Conservation (phyloP, 129 eudicot species). For the Artemisia annua region DNA sequence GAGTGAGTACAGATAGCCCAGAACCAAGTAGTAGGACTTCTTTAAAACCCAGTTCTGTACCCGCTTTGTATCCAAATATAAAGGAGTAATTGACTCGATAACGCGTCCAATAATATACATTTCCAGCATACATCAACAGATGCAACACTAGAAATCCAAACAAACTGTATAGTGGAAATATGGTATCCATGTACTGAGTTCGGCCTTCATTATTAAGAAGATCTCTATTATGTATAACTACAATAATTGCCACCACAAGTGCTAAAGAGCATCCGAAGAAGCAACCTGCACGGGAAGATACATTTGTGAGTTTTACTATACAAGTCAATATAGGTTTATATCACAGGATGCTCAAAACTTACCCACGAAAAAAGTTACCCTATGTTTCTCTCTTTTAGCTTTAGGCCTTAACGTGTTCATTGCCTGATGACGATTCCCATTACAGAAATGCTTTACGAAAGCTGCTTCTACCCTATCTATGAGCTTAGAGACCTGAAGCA, state of each 20-base stretch:
- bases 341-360: constrained; percentile 17
- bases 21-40: constrained; percentile 63
- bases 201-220: constrained; percentile 45
- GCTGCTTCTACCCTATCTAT: constrained; percentile 59
- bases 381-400: constrained; percentile 50
- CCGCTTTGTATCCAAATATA: constrained; percentile 50
- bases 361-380: constrained; percentile 52
- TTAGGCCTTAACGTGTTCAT: constrained; percentile 50
- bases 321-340: background rate
- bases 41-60: constrained; percentile 55
- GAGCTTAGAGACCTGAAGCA: constrained; percentile 43
- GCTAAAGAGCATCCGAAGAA: constrained; percentile 70
- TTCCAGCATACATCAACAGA: constrained; percentile 42
- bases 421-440: constrained; percentile 55
- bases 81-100: constrained; percentile 51
- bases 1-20: constrained; percentile 56
- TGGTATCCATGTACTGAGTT: constrained; percentile 53
- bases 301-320: background rate
- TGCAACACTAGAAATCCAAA: constrained; percentile 52
- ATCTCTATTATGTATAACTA: constrained; percentile 37
- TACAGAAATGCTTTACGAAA: constrained; percentile 56
- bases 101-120: constrained; percentile 44
- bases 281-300: constrained; percentile 42
- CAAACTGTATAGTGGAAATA: constrained; percentile 69
- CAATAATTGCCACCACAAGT: constrained; percentile 48